A percentile compares a stretch with the other conserved stretches of the same genome.
phyloP scores from a whole-genome alignment of 768 basidiomycete genomes.

The Filobasidium wieringae region DNA sequence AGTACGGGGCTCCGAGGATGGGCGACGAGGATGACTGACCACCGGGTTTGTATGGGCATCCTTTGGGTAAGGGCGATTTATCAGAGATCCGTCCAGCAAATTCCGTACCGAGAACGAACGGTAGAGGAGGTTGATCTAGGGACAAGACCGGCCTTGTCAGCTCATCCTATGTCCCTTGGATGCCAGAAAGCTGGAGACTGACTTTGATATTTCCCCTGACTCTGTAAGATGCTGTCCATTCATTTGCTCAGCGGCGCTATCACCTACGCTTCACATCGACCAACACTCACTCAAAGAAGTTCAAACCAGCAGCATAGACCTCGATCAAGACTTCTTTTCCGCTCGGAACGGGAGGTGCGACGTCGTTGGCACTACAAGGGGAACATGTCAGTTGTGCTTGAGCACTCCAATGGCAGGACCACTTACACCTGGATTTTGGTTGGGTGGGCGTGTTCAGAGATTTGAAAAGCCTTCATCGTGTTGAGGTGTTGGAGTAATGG shows the following conservation, averaged over 20 bases:
- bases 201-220: slow-evolving; percentile 78
- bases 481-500: no score
- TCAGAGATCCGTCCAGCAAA: slow-evolving; percentile 66
- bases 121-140: slow-evolving; percentile 57
- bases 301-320: slow-evolving; percentile 61
- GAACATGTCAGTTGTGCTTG: background rate
- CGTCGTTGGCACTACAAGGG: slow-evolving; percentile 40
- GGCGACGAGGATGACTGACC: slow-evolving; percentile 16
- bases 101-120: slow-evolving; percentile 70
- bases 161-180: background rate
- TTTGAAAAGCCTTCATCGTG: slow-evolving; percentile 67
- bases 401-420: background rate
- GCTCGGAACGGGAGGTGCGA: slow-evolving; percentile 49
- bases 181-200: background rate
- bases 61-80: slow-evolving; percentile 63
- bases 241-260: slow-evolving; percentile 37
- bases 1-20: background rate
- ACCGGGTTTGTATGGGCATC: slow-evolving; percentile 66
- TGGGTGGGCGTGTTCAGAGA: slow-evolving; percentile 58
- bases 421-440: slow-evolving; percentile 48
- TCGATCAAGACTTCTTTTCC: slow-evolving; percentile 58
- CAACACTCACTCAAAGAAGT: slow-evolving; percentile 52
- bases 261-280: background rate
- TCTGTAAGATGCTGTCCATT: slow-evolving; percentile 53
- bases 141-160: slow-evolving; percentile 1